Evolutionary conservation across 75 land plant genomes (phyloP), one percentile per base, ranked within the genome.

Genomic region (Sequoia sempervirens): DNA sequence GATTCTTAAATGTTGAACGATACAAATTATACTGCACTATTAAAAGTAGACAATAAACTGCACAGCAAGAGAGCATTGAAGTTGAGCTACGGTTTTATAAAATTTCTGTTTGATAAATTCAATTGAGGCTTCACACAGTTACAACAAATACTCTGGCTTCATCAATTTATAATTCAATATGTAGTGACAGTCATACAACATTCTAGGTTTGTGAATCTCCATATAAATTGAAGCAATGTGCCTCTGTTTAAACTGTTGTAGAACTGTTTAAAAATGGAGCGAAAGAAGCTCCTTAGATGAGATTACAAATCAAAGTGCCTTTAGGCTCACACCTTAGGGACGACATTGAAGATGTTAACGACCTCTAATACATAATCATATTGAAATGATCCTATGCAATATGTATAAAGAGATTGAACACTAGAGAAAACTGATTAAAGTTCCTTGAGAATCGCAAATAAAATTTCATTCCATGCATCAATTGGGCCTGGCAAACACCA

Each of bases 401-500:
- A 74, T 78, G 80, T 78, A 1, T 12, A 74, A 74, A 9, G 76
- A 38, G 46, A 78, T 15, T 78, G 20, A 40, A 7, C 5, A 41
- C 46, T 12, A n/a, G 17, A 76, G 45, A 38, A 6, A 76, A 40
- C 7, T 40, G 38, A 37, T 80, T 52, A 80, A 50, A 36, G 15
- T 43, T 80, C 83, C 83, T 38, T 82, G 18, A 95, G 45, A 78
- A 88, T 81, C 14, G 82, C 88, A 73, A 94, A 68, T 82, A 96
- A 78, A 47, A 96, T 69, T 66, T 96, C 93, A 82, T 91, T 97
- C 98, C 96, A 96, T 0, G 87, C 80, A 80, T 97, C 99, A 66
- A 97, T 81, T 2, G 98, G 94, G 12, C 99, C 99, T 12, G 99
- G 99, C 87, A 97, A 50, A 81, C 99, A 97, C 99, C 99, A 97